These are phyloP conservation scores for Aegilops umbellulata DNA, from an alignment of 176 grass and related monocot genomes.

Conservation along the genomic window DNA sequence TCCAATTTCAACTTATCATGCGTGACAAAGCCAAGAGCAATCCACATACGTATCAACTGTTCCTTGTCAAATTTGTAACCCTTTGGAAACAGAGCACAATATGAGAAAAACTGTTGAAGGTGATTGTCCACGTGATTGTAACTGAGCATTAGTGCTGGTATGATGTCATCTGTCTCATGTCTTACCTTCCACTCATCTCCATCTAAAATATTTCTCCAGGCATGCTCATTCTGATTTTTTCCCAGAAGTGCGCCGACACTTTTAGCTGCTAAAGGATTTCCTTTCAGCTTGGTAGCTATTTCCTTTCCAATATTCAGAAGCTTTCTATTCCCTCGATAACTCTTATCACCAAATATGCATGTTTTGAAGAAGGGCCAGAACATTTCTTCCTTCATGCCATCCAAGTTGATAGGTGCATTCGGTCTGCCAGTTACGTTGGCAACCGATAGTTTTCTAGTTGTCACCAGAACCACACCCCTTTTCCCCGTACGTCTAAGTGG, in stretches of 20 bases:
- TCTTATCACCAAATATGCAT: conserved; percentile 40
- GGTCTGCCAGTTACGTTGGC: not conserved
- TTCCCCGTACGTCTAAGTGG: conserved; percentile 36
- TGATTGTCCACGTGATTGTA: conserved; percentile 31
- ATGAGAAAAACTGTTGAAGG: conserved; percentile 40
- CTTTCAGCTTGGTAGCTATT: conserved; percentile 38
- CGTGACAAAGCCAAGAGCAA: conserved; percentile 40
- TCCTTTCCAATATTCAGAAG: conserved; percentile 29
- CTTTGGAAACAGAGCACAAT: conserved; percentile 53
- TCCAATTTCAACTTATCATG: not conserved
- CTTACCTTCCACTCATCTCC: conserved; percentile 32
- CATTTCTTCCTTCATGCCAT: conserved; percentile 25
- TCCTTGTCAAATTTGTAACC: conserved; percentile 45
- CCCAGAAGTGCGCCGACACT: conserved; percentile 42
- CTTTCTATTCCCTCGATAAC: not conserved
- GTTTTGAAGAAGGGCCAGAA: conserved; percentile 41
- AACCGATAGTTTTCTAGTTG: conserved; percentile 39
- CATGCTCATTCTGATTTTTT: not conserved
- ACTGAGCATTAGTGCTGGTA: conserved; percentile 48
- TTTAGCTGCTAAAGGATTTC: conserved; percentile 58
- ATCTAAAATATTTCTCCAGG: conserved; percentile 37
- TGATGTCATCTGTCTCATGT: not conserved
- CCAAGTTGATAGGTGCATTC: conserved; percentile 23
- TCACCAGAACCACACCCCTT: conserved; percentile 43
- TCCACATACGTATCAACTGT: conserved; percentile 39